Evolutionary conservation across 495 filamentous ascomycete genomes (phyloP), one percentile per base, ranked within the genome.

Genomic region (Aspergillus kassunensis): DNA sequence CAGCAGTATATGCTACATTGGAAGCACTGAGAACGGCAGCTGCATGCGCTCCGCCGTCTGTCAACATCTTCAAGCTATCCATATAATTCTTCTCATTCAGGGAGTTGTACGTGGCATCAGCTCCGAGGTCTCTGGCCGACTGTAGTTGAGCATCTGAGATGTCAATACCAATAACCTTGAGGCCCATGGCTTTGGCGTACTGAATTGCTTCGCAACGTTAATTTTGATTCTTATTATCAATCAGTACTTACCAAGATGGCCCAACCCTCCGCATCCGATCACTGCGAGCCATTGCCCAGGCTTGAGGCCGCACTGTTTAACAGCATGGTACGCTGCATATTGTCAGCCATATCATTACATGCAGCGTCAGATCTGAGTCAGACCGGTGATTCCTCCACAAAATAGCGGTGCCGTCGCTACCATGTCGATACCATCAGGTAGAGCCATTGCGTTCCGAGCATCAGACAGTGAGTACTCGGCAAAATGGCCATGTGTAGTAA

Each of bases 101-200:
- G 12, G 54, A 56, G 20, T 56, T 56, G 24, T 24, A 41, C 4
- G 16, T 41, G 6, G 51, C 53, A 23, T 68, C 55, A 4, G 84
- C 81, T 33, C 89, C 89, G 11, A 91, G 80, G 58, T 77, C 68
- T 21, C 64, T 53, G 64, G 78, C 82, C 68, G 87, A 80, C 47
- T 81, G 71, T 56, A 67, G 74, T 73, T 92, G 91, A 67, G 89
- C 87, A 15, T 81, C 81, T n/a, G 88, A 88, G 19, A 78, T 78
- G 61, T 92, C 89, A 57, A 91, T 89, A 39, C 81, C 87, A 54
- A 95, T 83, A 40, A 79, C 68, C 46, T 79, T 74, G 21, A 91
- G 70, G 33, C 89, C 89, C 89, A 95, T 91, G 16, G 88, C 89
- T 64, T 83, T 86, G n/a, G 88, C 89, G 62, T 91, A 92, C 66